Conservation (phyloP, 1,284 basidiomycete genomes). For the Ceratobasidium sp. region DNA sequence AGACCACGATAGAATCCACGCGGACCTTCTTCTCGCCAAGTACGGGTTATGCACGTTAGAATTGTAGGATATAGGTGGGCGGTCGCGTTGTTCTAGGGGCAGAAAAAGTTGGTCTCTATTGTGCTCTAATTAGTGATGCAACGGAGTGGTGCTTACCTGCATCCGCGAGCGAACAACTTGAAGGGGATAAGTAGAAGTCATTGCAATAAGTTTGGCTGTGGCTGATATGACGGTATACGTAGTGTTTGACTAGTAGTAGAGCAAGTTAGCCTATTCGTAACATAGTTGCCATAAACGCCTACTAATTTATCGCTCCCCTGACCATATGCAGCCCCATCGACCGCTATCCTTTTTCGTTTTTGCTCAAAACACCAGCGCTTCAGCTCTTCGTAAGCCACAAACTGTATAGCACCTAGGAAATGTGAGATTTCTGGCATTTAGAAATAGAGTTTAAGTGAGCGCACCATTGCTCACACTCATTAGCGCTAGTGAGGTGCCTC, state of each 20-base stretch:
- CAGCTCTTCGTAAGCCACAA: slow-evolving; percentile 96
- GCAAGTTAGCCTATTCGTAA: neutral
- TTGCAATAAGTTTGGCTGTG: slow-evolving; percentile 86
- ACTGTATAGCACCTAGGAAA: slow-evolving; percentile 78
- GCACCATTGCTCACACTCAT: slow-evolving; percentile 92
- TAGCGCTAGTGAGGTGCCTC: slow-evolving; percentile 88
- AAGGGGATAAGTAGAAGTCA: slow-evolving; percentile 93
- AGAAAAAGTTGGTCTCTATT: neutral
- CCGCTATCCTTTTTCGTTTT: slow-evolving; percentile 70
- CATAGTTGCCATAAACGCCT: slow-evolving; percentile 52
- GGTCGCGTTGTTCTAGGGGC: slow-evolving; percentile 68
- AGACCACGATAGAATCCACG: slow-evolving; percentile 95
- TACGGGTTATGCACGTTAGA: slow-evolving; percentile 78
- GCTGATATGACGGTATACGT: slow-evolving; percentile 95
- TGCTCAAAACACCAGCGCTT: slow-evolving; percentile 88
- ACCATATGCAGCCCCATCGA: slow-evolving; percentile 71
- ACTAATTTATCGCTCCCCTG: slow-evolving; percentile 85
- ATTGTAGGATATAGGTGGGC: slow-evolving; percentile 81
- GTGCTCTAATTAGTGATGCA: neutral
- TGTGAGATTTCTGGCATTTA: neutral
- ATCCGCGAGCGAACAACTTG: slow-evolving; percentile 96
- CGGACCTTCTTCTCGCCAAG: slow-evolving; percentile 83
- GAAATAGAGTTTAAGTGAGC: neutral
- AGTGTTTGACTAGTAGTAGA: slow-evolving; percentile 75
- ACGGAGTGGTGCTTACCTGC: slow-evolving; percentile 67